Evolutionary conservation across 164 flowering plant genomes (phyloP).

Genomic region (Umbellularia californica): DNA sequence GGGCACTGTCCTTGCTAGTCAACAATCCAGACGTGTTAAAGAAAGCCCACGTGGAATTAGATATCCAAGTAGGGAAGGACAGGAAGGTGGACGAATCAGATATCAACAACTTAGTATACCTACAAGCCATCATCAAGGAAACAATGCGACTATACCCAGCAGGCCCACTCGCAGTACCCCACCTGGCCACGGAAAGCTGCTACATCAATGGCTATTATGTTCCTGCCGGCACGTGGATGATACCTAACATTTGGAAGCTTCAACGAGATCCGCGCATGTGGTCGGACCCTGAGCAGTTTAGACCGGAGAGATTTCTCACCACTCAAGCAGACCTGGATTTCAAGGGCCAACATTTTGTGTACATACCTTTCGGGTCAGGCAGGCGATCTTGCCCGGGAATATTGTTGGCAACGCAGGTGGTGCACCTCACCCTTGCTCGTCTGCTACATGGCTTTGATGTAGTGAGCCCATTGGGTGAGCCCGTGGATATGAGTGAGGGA

Average conservation of each 20-base stretch:
- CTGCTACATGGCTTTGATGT: slow-evolving; percentile 9
- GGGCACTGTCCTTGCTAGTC: slow-evolving; percentile 4
- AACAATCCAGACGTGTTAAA: not conserved
- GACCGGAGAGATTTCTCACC: slow-evolving; percentile 9
- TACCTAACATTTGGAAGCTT: slow-evolving; percentile 11
- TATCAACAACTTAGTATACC: slow-evolving; percentile 1
- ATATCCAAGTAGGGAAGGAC: not conserved
- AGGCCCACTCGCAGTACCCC: slow-evolving; percentile 6
- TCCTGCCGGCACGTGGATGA: not conserved
- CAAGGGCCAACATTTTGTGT: slow-evolving; percentile 4
- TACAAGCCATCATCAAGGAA: slow-evolving; percentile 10
- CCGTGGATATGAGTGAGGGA: slow-evolving; percentile 2
- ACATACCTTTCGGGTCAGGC: no score
- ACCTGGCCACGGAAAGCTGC: slow-evolving; percentile 7
- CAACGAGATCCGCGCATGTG: slow-evolving; percentile 9
- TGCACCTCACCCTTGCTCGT: no score
- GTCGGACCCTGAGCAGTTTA: slow-evolving; percentile 1
- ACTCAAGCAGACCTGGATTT: slow-evolving; percentile 3
- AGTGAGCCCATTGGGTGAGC: not conserved
- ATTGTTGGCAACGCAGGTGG: no score
- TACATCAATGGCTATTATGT: slow-evolving; percentile 4
- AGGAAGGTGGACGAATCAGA: not conserved
- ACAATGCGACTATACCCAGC: slow-evolving; percentile 4
- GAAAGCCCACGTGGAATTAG: slow-evolving; percentile 4
- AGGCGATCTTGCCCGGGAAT: no score